Evolutionary conservation across 352 stramenopile species (phyloP).

Genomic region (Phytophthora hibernalis): DNA sequence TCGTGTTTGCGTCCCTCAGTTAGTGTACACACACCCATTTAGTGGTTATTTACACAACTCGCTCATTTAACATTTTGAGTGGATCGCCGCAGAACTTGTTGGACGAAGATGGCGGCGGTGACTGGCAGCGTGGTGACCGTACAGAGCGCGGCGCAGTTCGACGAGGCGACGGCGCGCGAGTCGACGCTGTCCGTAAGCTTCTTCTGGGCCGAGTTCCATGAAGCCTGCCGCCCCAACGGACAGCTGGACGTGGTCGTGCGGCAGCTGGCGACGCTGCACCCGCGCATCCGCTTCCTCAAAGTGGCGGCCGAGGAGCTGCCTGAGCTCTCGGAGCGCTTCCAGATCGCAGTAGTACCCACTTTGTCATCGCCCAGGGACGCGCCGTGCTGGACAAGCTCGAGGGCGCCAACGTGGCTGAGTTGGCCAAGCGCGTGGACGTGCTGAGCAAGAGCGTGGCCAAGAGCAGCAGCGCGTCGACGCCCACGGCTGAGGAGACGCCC

Average conservation of each 20-base stretch:
- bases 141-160: constrained; percentile 78
- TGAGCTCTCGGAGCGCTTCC: constrained; percentile 87
- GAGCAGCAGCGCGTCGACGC: constrained; percentile 41
- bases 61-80: background rate
- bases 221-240: constrained; percentile 82
- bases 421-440: constrained; percentile 86
- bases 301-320: constrained; percentile 85
- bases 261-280: constrained; percentile 83
- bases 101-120: constrained; percentile 39
- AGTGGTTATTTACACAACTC: background rate
- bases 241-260: constrained; percentile 88
- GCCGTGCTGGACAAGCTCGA: constrained; percentile 86
- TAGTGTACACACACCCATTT: background rate
- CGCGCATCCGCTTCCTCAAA: constrained; percentile 88
- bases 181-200: constrained; percentile 82
- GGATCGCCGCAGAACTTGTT: background rate
- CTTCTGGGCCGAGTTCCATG: constrained; percentile 89
- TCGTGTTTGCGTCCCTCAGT: background rate
- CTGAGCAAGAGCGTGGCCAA: constrained; percentile 85
- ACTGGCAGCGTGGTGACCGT: constrained; percentile 75
- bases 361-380: constrained; percentile 90
- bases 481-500: constrained; percentile 20
- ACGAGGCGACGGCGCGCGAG: constrained; percentile 77
- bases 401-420: constrained; percentile 81
- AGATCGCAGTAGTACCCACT: constrained; percentile 94